Evolutionary conservation across 441 rosid species (phyloP), one percentile per base, ranked within the genome.

Genomic region (Erysimum cheiri): DNA sequence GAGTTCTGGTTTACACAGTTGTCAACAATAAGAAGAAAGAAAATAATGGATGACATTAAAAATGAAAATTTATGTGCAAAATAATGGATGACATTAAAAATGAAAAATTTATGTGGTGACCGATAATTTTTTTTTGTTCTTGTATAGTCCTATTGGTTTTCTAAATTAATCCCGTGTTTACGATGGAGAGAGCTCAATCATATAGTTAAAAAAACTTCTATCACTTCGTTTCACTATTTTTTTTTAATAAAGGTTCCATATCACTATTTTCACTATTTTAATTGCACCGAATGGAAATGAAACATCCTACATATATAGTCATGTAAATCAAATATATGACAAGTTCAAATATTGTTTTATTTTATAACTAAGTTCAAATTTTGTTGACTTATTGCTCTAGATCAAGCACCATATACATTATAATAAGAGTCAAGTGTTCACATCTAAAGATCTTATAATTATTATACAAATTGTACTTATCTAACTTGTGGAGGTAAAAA

Each of bases 381-480:
- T 8, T 48, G 17, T 26, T 58, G 58, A 58, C 35, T 19, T 70
- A 49, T 28, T 60, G 59, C 11, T 47, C 4, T 46, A 70, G 50
- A 63, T 71, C 17, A 55, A 59, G 15, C 70, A 46, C 28, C 28
- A 57, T 26, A 55, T 43, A 53, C 14, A 60, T 13, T 29, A 35
- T n/a, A 36, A 32, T 14, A 56, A 37, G 24, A 64, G 71, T 46
- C 58, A 66, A 65, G 55, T 58, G 61, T 73, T 66, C 77, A 73
- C 67, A 73, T 65, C 15, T 49, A 22, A 49, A 65, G 66, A 52
- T 22, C 11, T 39, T 22, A 22, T 11, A 31, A 36, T 13, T 55
- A 17, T 56, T 36, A 70, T 31, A 22, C 61, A 66, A 31, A 32
- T 10, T 11, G 71, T 24, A 59, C 48, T 59, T 59, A 13, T 59